These are phyloP conservation scores for Petunia secreta DNA, from an alignment of 257 asterid species.

Conservation along the genomic window DNA sequence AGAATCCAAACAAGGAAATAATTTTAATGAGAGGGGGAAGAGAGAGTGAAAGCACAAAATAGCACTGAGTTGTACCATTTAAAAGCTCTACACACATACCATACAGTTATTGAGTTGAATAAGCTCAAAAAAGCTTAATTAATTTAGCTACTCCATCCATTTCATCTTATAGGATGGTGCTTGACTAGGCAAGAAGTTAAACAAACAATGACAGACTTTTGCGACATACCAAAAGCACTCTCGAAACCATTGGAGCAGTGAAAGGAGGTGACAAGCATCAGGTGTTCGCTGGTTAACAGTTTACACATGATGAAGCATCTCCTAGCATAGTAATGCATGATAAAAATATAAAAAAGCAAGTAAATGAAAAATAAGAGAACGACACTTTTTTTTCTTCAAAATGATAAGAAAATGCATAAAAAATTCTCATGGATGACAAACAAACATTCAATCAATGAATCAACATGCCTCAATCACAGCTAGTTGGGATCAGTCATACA, in stretches of 20 bases:
- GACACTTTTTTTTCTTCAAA: background rate
- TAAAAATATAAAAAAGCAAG: background rate
- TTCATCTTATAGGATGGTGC: too few relatives aligned
- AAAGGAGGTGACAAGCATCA: background rate
- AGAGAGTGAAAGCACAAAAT: background rate
- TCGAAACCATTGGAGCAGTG: background rate
- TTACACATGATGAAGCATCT: conserved; percentile 15
- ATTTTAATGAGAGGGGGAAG: background rate
- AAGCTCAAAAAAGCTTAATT: background rate
- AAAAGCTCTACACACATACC: too few relatives aligned
- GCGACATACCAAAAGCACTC: too few relatives aligned
- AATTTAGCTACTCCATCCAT: too few relatives aligned
- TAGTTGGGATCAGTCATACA: background rate
- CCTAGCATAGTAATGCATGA: background rate
- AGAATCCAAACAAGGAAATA: too few relatives aligned
- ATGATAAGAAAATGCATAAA: background rate
- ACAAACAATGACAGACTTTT: too few relatives aligned
- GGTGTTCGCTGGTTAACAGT: background rate
- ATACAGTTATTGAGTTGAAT: background rate
- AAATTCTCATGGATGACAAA: background rate
- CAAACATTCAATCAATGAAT: background rate
- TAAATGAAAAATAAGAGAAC: background rate
- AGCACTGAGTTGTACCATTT: background rate
- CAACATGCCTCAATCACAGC: conserved; percentile 1
- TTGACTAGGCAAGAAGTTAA: too few relatives aligned